Percentiles rank a stretch among this genome's conserved stretches.
Evolutionary conservation across 2,329 filamentous ascomycete genomes (phyloP).

Genomic region (Zelopaecilomyces penicillatus): DNA sequence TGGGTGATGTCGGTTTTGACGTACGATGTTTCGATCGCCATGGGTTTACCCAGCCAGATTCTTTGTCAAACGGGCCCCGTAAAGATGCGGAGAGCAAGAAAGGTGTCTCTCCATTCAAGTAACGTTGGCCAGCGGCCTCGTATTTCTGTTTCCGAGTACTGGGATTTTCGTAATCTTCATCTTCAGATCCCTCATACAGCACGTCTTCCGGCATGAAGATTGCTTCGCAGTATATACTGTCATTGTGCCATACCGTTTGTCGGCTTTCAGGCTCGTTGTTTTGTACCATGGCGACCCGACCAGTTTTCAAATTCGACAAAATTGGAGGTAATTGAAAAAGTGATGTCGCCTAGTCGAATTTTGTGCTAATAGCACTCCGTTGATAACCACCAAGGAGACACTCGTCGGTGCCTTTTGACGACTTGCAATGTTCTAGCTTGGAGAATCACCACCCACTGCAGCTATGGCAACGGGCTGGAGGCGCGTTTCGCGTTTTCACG

Average conservation of each 20-base stretch:
- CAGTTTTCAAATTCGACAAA: background rate
- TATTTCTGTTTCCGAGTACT: conserved; percentile 43
- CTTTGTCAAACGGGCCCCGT: conserved; percentile 49
- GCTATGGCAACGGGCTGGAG: conserved; percentile 2
- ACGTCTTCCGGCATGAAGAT: conserved; percentile 35
- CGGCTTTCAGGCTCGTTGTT: too few species aligned
- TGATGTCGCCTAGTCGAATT: too few species aligned
- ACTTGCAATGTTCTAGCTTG: too few species aligned
- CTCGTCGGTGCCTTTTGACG: too few species aligned
- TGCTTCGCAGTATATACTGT: conserved; percentile 39
- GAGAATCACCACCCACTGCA: too few species aligned
- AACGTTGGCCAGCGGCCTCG: conserved; percentile 50
- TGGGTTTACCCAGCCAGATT: conserved; percentile 24
- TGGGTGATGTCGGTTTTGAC: background rate
- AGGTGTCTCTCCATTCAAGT: conserved; percentile 47
- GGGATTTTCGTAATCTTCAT: conserved; percentile 42
- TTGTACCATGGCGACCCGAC: too few species aligned
- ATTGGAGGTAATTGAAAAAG: too few species aligned
- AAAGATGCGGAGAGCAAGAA: conserved; percentile 52
- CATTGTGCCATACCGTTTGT: conserved; percentile 17
- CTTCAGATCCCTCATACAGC: conserved; percentile 48
- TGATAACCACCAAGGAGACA: too few species aligned
- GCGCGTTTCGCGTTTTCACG: conserved; percentile 27
- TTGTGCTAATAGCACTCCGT: too few species aligned
- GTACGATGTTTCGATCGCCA: conserved; percentile 24